phyloP scores from a whole-genome alignment of 2,329 filamentous ascomycete genomes.

The Waltergamsia citrina region DNA sequence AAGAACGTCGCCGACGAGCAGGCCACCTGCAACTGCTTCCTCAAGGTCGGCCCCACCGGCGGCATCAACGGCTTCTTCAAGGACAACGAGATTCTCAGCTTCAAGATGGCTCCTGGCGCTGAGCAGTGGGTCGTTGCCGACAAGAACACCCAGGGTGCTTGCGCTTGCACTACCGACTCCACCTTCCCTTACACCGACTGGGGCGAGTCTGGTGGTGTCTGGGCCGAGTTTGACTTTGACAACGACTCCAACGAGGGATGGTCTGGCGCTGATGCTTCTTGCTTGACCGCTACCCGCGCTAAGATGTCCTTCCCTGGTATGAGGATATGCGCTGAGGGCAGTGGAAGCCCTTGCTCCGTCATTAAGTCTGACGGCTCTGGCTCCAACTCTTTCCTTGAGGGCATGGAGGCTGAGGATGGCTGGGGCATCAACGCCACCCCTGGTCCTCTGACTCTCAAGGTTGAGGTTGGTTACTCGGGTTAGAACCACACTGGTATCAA shows the following conservation, averaged over 20 bases:
- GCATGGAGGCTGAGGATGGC: constrained; percentile 26
- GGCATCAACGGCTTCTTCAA: constrained; percentile 39
- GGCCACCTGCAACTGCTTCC: constrained; percentile 33
- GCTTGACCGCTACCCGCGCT: constrained; percentile 29
- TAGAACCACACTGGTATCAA: no score
- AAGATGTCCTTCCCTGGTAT: constrained; percentile 22
- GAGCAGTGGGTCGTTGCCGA: constrained; percentile 33
- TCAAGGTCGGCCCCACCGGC: constrained; percentile 39
- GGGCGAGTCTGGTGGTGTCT: constrained; percentile 33
- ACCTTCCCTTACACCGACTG: constrained; percentile 22
- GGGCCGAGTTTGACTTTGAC: constrained; percentile 41
- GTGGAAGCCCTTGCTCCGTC: constrained; percentile 28
- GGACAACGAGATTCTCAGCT: constrained; percentile 27
- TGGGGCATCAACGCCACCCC: constrained; percentile 27
- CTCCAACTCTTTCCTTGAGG: constrained; percentile 25
- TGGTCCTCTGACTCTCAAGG: constrained; percentile 15
- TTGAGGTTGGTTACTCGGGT: constrained; percentile 19
- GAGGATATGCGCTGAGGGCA: constrained; percentile 17
- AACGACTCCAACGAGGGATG: constrained; percentile 34
- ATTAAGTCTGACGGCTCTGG: constrained; percentile 24
- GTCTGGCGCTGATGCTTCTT: constrained; percentile 42
- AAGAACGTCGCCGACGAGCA: constrained; percentile 23
- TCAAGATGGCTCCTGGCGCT: constrained; percentile 26
- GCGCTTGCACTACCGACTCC: constrained; percentile 26
- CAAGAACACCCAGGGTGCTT: constrained; percentile 36